These are phyloP conservation scores for Phoma sp. DNA, from an alignment of 2,329 filamentous ascomycete genomes.

Conservation along the genomic window DNA sequence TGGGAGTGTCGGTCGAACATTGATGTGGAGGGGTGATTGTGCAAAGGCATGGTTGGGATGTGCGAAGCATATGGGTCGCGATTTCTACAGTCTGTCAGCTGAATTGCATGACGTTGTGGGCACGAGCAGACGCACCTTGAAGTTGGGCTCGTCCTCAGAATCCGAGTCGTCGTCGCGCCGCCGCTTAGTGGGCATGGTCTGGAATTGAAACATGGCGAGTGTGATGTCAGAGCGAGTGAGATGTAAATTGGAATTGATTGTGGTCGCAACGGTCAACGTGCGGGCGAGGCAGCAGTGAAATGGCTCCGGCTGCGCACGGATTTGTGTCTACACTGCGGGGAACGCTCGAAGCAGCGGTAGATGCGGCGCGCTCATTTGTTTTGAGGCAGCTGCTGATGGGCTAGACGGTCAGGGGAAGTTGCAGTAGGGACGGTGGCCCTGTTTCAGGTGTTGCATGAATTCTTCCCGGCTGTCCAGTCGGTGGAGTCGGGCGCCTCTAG, in stretches of 20 bases:
- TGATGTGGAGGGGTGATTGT: conserved; percentile 27
- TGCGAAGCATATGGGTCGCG: conserved; percentile 32
- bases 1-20: conserved; percentile 32
- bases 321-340: conserved; percentile 23
- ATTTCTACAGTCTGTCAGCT: conserved; percentile 33
- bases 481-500: conserved; percentile 17
- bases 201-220: conserved; percentile 42
- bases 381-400: conserved; percentile 37
- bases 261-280: conserved; percentile 33
- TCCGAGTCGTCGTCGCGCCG: conserved; percentile 45
- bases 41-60: conserved; percentile 28
- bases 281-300: conserved; percentile 22
- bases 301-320: conserved; percentile 15
- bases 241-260: conserved; percentile 9
- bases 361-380: conserved; percentile 36
- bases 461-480: conserved; percentile 21
- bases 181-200: conserved; percentile 40
- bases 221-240: conserved; percentile 13
- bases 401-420: conserved; percentile 42
- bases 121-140: conserved; percentile 36
- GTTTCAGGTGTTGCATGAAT: conserved; percentile 45
- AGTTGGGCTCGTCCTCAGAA: conserved; percentile 39
- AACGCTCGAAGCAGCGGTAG: conserved; percentile 21
- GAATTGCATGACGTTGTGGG: not conserved
- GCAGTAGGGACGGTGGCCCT: conserved; percentile 25